These are phyloP conservation scores for Rhodotorula mucilaginosa DNA, from an alignment of 1,284 basidiomycete species.

Conservation along the genomic window DNA sequence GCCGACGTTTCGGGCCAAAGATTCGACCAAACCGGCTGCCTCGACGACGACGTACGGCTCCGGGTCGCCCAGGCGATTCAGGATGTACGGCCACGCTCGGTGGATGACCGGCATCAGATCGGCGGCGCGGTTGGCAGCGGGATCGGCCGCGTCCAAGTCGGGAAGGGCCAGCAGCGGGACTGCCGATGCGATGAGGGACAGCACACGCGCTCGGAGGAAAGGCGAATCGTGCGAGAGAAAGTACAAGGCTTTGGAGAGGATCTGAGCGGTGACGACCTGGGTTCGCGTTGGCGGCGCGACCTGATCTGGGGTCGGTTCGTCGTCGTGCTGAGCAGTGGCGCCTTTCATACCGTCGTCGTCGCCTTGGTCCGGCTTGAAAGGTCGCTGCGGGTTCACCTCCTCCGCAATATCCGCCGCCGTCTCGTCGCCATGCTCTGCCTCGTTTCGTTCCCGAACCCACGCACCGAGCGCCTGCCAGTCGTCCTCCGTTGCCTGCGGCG, in stretches of 20 bases:
- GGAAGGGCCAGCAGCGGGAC: conserved; percentile 64
- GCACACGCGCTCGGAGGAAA: conserved; percentile 73
- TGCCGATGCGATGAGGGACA: conserved; percentile 68
- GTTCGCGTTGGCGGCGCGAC: conserved; percentile 14
- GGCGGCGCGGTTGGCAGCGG: conserved; percentile 52
- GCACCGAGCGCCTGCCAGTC: conserved; percentile 56
- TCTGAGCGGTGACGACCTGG: conserved; percentile 48
- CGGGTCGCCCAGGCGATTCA: conserved; percentile 63
- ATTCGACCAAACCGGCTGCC: conserved; percentile 67
- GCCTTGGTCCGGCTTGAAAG: conserved; percentile 21
- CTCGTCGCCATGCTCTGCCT: conserved; percentile 49
- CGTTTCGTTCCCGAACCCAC: conserved; percentile 61
- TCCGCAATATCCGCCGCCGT: conserved; percentile 49
- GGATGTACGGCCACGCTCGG: conserved; percentile 79
- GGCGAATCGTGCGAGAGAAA: conserved; percentile 85
- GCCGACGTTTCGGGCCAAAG: conserved; percentile 66
- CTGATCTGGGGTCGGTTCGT: background rate
- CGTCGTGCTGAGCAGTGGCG: background rate
- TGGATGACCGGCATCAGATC: conserved; percentile 78
- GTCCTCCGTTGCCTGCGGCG: background rate
- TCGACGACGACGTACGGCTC: conserved; percentile 67
- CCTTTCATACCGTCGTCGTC: background rate
- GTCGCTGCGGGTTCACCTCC: conserved; percentile 29
- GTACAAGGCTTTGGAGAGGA: conserved; percentile 77
- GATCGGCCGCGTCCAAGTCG: background rate